These are phyloP conservation scores for Crithidia brevicula DNA, from an alignment of 208 protist species.

Conservation along the genomic window DNA sequence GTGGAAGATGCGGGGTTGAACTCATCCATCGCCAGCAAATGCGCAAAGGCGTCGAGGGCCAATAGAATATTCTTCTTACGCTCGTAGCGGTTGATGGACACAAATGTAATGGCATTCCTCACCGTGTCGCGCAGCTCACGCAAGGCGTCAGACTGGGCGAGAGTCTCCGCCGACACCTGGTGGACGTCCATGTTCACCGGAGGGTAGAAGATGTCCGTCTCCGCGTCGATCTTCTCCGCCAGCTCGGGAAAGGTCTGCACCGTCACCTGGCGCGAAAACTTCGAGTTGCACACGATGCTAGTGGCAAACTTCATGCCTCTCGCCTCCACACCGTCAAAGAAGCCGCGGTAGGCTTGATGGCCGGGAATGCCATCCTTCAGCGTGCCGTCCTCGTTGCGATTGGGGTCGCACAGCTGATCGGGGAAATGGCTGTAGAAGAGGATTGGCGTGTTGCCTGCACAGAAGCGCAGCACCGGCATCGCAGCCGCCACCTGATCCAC, in stretches of 20 bases:
- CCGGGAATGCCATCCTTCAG: conserved; percentile 31
- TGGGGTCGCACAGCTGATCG: conserved; percentile 93
- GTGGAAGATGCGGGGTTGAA: conserved; percentile 13
- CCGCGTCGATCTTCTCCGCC: conserved; percentile 31
- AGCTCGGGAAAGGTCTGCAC: conserved; percentile 65
- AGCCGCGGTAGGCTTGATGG: conserved; percentile 78
- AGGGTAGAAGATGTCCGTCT: conserved; percentile 79
- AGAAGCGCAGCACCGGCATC: conserved; percentile 77
- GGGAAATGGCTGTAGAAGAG: conserved; percentile 99
- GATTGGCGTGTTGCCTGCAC: conserved; percentile 57
- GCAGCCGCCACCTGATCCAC: conserved; percentile 95
- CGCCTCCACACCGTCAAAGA: conserved; percentile 92
- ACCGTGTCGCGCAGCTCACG: conserved; percentile 25
- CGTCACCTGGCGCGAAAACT: conserved; percentile 63
- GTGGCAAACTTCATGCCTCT: conserved; percentile 53
- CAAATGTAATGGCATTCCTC: conserved; percentile 52
- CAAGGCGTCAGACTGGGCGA: conserved; percentile 16
- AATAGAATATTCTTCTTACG: conserved; percentile 97
- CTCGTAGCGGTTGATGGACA: conserved; percentile 99
- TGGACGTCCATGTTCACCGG: conserved; percentile 46
- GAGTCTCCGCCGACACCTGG: not conserved
- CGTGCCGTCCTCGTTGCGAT: conserved; percentile 49
- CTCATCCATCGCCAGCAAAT: conserved; percentile 36
- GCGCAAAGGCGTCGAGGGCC: conserved; percentile 85
- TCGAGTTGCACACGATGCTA: conserved; percentile 85